Evolutionary conservation across 2,329 filamentous ascomycete genomes (phyloP).

Genomic region (Fusarium pseudograminearum): DNA sequence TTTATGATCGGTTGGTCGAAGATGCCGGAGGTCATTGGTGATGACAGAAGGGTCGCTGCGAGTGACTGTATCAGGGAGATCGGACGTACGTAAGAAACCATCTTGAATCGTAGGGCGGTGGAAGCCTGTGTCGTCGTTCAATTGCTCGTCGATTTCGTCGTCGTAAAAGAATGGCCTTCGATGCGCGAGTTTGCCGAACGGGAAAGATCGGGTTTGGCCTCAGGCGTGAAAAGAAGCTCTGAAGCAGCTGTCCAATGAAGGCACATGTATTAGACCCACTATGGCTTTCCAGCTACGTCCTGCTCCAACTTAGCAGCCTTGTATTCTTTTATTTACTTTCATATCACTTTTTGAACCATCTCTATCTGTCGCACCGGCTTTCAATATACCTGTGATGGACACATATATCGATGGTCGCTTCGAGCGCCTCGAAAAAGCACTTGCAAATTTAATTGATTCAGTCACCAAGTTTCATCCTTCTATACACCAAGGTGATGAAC

Average conservation of each 20-base stretch:
- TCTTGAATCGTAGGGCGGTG: conserved; percentile 53
- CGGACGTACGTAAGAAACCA: conserved; percentile 56
- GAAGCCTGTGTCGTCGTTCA: conserved; percentile 51
- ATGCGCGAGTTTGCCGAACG: conserved; percentile 53
- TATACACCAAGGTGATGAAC: conserved; percentile 72
- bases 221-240: conserved; percentile 45
- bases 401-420: conserved; percentile 71
- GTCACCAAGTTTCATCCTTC: conserved; percentile 87
- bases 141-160: conserved; percentile 53
- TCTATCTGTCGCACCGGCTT: neutral
- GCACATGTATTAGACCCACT: conserved; percentile 19
- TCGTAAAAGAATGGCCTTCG: conserved; percentile 43
- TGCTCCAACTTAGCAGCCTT: conserved; percentile 24
- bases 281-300: conserved; percentile 34
- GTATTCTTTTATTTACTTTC: conserved; percentile 24
- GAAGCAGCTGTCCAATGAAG: conserved; percentile 25
- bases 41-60: neutral
- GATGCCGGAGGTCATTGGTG: conserved; percentile 25
- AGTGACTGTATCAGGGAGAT: neutral
- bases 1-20: conserved; percentile 10
- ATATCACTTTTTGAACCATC: neutral
- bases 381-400: conserved; percentile 63
- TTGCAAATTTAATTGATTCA: conserved; percentile 79
- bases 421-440: conserved; percentile 73
- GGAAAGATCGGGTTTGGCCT: conserved; percentile 53